Conservation (phyloP, 1,139 yeast species). For the Suhomyces yuchorum region DNA sequence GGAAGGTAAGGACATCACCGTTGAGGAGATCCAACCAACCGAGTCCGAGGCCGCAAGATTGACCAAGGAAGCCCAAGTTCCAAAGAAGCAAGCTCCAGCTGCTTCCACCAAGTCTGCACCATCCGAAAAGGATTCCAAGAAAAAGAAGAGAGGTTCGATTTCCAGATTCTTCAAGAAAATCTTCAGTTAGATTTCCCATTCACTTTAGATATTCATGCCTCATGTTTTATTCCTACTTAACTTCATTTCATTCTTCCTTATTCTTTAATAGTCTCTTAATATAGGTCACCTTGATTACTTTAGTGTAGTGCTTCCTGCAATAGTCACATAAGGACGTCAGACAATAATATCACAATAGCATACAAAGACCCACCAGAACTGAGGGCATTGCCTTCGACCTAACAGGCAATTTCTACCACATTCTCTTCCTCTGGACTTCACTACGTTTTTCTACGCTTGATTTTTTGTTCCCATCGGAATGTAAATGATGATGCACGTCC, state of each 20-base stretch:
- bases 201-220: constrained; percentile 8
- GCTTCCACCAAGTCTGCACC: not conserved
- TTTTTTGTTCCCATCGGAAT: not conserved
- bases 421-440: too few relatives aligned
- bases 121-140: constrained; percentile 21
- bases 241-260: constrained; percentile 12
- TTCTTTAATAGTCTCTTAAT: constrained; percentile 11
- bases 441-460: too few relatives aligned
- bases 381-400: too few relatives aligned
- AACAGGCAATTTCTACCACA: too few relatives aligned
- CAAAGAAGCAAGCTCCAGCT: constrained; percentile 13
- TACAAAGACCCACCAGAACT: too few relatives aligned
- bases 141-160: constrained; percentile 47
- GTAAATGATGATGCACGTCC: not conserved
- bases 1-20: constrained; percentile 41
- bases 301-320: too few relatives aligned
- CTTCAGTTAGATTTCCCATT: constrained; percentile 25
- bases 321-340: too few relatives aligned
- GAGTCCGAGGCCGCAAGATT: constrained; percentile 39
- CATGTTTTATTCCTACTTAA: constrained; percentile 10
- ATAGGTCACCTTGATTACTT: constrained; percentile 6
- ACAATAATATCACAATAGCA: too few relatives aligned
- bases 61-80: constrained; percentile 32
- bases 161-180: constrained; percentile 48
- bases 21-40: constrained; percentile 49